Base-by-base conservation (phyloP, 2,329 filamentous ascomycete species). In the Nannizziopsis barbatae region DNA sequence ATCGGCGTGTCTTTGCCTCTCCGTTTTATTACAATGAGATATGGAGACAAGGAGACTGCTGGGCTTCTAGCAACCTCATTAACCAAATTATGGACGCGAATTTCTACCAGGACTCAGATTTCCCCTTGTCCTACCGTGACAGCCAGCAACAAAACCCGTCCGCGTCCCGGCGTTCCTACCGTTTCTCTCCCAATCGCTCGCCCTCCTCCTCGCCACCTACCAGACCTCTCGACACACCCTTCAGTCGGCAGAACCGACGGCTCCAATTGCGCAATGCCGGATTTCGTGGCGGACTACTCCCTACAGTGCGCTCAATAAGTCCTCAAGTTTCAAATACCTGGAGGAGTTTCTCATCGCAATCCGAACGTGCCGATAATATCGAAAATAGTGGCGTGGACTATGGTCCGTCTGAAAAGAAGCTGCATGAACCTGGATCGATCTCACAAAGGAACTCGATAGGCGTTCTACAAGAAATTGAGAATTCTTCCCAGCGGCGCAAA, bases 381-480 rank as follows among this genome's bases (percentile, higher is more conserved):
- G 56, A 57, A 45, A 53, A 56, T 46, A 30, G 35, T 17, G 30
- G 36, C 32, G 33, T 43, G 36, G 33, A 35, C 12, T 35, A 36
- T 37, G 41, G 18, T 32, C 35, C 14, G 15, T 36, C 20, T 30
- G 17, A 32, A 11, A 35, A 31, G 14, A 17, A 15, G 39, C 32
- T 35, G n/a, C 22, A 39, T 20, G 36, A 41, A 2, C 15, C 14
- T 14, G 8, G 10, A 9, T 15, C 33, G 7, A 18, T 38, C 7
- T 53, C 52, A 18, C 45, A 51, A 14, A 53, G 51, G 18, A 55
- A 55, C 35, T 53, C 52, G 14, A 53, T 56, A 22, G 62, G 58
- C 30, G 58, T 64, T 14, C 35, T 65, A 36, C 58, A 59, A 45
- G 62, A 64, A 43, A 56, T 63, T 12, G 56, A 56, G 30, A 60